Evolutionary conservation across 352 stramenopile genomes (phyloP).

Genomic region (Phytophthora lateralis): DNA sequence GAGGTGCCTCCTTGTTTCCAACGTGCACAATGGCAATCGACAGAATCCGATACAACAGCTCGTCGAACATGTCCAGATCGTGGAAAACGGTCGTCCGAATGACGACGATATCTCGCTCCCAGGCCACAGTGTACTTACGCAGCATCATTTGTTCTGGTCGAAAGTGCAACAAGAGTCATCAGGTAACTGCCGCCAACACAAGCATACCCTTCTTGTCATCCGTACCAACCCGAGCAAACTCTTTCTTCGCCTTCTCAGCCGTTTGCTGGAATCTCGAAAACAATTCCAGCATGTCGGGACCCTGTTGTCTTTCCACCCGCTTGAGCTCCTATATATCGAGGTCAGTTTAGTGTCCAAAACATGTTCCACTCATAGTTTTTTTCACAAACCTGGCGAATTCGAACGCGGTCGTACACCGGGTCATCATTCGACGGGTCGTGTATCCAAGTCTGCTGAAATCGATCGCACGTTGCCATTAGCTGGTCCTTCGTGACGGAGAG

Average conservation of each 20-base stretch:
- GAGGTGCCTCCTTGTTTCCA: constrained; percentile 62
- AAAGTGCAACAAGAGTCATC: constrained; percentile 9
- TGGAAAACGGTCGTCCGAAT: constrained; percentile 46
- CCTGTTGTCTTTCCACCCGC: constrained; percentile 46
- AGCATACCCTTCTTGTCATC: background rate
- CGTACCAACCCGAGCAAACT: constrained; percentile 52
- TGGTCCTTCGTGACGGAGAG: constrained; percentile 61
- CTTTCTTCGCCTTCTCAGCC: constrained; percentile 52
- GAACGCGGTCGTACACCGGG: constrained; percentile 77
- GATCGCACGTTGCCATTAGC: constrained; percentile 71
- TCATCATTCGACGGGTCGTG: constrained; percentile 87
- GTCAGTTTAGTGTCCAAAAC: background rate
- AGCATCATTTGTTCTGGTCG: constrained; percentile 53
- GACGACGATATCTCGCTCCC: constrained; percentile 35
- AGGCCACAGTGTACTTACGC: constrained; percentile 44
- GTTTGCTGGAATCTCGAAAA: constrained; percentile 55
- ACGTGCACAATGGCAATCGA: constrained; percentile 57
- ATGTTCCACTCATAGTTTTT: constrained; percentile 1
- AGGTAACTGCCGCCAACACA: constrained; percentile 1
- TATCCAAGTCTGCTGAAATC: constrained; percentile 77
- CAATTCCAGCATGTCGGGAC: constrained; percentile 43
- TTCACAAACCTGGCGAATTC: constrained; percentile 72
- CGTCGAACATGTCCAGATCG: constrained; percentile 67
- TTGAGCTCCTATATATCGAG: constrained; percentile 48
- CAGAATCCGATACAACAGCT: constrained; percentile 67